phyloP scores from a whole-genome alignment of 2,329 filamentous ascomycete genomes.

The Pezicula neosporulosa region DNA sequence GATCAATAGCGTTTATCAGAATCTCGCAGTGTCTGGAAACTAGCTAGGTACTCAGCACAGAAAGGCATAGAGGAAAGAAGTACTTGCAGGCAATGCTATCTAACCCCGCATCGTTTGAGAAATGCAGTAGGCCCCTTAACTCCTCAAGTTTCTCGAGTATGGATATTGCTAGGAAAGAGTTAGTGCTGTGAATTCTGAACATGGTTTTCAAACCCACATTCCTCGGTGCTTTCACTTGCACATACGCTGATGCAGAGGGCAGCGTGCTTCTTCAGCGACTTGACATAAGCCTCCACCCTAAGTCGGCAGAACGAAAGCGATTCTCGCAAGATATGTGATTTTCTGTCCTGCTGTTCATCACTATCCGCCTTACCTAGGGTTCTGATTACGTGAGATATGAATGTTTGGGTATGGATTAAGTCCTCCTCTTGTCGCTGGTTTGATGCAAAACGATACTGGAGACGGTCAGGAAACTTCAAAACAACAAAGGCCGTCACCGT shows the following conservation, averaged over 20 bases:
- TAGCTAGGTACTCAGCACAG: constrained; percentile 1
- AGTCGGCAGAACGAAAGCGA: constrained; percentile 2
- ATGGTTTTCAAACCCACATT: constrained; percentile 4
- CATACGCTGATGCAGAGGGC: constrained; percentile 3
- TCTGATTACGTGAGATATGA: neutral
- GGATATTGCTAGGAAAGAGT: neutral
- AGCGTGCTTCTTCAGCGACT: neutral
- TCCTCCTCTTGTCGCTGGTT: constrained; percentile 18
- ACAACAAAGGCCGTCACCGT: constrained; percentile 30
- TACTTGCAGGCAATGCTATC: constrained; percentile 6
- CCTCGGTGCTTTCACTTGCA: constrained; percentile 2
- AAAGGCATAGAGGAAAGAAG: neutral
- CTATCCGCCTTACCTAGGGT: neutral
- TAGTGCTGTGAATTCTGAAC: neutral
- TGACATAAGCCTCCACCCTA: constrained; percentile 5
- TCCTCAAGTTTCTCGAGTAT: constrained; percentile 4
- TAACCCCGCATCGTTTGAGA: neutral
- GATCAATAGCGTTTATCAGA: constrained; percentile 8
- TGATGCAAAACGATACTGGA: constrained; percentile 29
- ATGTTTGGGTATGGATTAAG: constrained; percentile 6
- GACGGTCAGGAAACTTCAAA: constrained; percentile 21
- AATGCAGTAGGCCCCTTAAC: constrained; percentile 1
- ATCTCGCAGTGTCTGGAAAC: constrained; percentile 6
- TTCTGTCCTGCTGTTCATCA: neutral
- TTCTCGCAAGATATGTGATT: constrained; percentile 5